Evolutionary conservation across 192 early-diverging fungal species (phyloP).

Genomic region (Podochytrium sp.): DNA sequence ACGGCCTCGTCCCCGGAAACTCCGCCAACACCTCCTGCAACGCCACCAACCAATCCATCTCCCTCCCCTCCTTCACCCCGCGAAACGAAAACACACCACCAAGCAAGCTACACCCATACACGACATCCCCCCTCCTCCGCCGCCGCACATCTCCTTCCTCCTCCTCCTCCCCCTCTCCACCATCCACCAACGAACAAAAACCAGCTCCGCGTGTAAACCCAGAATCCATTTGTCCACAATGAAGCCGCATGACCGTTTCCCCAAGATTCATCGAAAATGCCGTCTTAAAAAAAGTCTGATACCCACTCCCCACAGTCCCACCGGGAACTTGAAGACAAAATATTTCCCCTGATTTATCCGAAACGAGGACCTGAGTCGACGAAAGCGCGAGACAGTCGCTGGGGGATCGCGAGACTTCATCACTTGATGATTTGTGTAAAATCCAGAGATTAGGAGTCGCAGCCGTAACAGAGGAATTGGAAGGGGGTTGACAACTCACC

Average conservation of each 20-base stretch:
- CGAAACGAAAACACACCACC: conserved; percentile 29
- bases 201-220: background rate
- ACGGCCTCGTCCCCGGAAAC: background rate
- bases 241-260: conserved; percentile 34
- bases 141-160: background rate
- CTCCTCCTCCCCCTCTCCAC: background rate
- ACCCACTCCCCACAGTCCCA: background rate
- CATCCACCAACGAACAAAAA: background rate
- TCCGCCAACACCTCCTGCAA: background rate
- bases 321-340: background rate
- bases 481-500: conserved; percentile 34
- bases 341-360: conserved; percentile 2
- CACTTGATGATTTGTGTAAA: conserved; percentile 3
- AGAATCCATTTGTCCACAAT: conserved; percentile 20
- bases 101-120: conserved; percentile 24
- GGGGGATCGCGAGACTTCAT: conserved; percentile 26
- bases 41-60: background rate
- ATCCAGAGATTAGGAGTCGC: conserved; percentile 17
- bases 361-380: background rate
- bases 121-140: background rate
- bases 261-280: conserved; percentile 39
- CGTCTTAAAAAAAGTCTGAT: conserved; percentile 32
- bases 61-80: background rate
- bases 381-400: conserved; percentile 33
- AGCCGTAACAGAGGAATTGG: conserved; percentile 26